Evolutionary conservation across 2,329 filamentous ascomycete genomes (phyloP).

Genomic region (Colletotrichum eremochloae): DNA sequence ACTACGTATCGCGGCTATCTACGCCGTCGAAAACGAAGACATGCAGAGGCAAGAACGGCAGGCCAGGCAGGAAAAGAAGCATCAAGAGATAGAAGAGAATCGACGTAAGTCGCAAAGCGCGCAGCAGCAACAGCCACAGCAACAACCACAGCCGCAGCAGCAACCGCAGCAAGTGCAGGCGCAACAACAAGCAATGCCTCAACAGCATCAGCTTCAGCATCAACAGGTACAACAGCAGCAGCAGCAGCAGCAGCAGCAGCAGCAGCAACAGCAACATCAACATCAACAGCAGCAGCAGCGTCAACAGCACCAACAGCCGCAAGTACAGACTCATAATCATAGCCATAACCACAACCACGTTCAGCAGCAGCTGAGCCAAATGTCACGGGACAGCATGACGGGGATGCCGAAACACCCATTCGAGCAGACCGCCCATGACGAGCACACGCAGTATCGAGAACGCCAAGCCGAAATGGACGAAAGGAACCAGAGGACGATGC

Average conservation of each 20-base stretch:
- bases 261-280: constrained; percentile 44
- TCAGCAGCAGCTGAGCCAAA: constrained; percentile 39
- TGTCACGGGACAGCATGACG: constrained; percentile 39
- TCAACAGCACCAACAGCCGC: constrained; percentile 26
- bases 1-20: constrained; percentile 59
- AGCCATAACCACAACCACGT: constrained; percentile 26
- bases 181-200: constrained; percentile 1
- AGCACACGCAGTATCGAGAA: constrained; percentile 42
- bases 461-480: constrained; percentile 33
- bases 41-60: constrained; percentile 56
- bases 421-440: constrained; percentile 40
- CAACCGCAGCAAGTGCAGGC: constrained; percentile 38
- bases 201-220: constrained; percentile 36
- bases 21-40: constrained; percentile 60
- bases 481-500: constrained; percentile 34
- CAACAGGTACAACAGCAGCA: constrained; percentile 41
- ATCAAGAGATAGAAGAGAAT: constrained; percentile 55
- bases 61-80: constrained; percentile 55
- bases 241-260: constrained; percentile 37
- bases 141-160: constrained; percentile 35
- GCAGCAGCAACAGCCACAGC: constrained; percentile 46
- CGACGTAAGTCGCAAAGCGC: constrained; percentile 47
- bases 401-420: constrained; percentile 41
- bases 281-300: constrained; percentile 42
- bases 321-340: constrained; percentile 32